Conservation (phyloP, 129 eudicot genomes). For the Silybum marianum region DNA sequence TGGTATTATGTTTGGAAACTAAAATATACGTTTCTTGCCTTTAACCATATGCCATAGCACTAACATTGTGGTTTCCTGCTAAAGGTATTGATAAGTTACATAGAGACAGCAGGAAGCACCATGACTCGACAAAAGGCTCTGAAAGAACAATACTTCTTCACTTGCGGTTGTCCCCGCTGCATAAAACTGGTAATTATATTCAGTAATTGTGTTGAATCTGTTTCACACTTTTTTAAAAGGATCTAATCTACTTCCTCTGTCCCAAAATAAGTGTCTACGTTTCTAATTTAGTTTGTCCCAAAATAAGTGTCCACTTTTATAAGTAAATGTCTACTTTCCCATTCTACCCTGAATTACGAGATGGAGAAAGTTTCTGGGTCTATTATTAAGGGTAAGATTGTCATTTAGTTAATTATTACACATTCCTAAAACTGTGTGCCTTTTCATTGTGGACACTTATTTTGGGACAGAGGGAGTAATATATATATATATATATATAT, state of each 20-base stretch:
- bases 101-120: conserved; percentile 98
- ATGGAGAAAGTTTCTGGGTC: neutral
- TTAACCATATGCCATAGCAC: neutral
- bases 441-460: neutral
- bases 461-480: neutral
- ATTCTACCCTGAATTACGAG: neutral
- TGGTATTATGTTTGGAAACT: neutral
- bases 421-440: neutral
- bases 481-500: no score
- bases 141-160: conserved; percentile 87
- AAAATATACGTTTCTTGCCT: neutral
- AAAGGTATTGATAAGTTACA: conserved; percentile 82
- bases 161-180: conserved; percentile 86
- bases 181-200: conserved; percentile 49
- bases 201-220: neutral
- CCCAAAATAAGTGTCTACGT: neutral
- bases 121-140: conserved; percentile 82
- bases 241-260: neutral
- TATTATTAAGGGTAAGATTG: neutral
- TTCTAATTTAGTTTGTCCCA: neutral
- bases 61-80: conserved; percentile 20
- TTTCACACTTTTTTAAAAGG: neutral
- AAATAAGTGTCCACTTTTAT: neutral
- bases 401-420: neutral
- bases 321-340: neutral